Conservation (phyloP, 441 rosid species). For the Monsonia emarginata region DNA sequence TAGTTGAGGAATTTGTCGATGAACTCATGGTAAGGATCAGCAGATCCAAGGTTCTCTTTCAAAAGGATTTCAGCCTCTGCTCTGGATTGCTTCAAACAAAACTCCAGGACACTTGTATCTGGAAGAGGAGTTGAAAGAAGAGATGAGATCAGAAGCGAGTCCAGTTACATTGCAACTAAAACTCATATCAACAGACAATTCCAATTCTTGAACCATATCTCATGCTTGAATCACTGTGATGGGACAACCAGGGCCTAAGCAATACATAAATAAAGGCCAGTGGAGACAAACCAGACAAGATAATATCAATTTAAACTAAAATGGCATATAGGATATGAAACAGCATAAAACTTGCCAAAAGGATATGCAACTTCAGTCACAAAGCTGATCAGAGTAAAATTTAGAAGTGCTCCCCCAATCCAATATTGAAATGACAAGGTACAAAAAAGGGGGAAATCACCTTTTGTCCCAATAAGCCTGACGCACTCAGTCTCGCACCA, state of each 20-base stretch:
- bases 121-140: not conserved
- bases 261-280: not conserved
- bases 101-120: constrained; percentile 91
- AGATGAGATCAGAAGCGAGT: constrained; percentile 8
- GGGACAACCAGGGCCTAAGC: no score
- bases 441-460: constrained; percentile 26
- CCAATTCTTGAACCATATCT: no score
- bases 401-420: not conserved
- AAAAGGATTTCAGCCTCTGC: constrained; percentile 84
- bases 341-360: not conserved
- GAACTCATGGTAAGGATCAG: constrained; percentile 72
- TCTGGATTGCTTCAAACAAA: constrained; percentile 83
- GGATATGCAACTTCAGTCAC: not conserved
- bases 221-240: no score
- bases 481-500: constrained; percentile 86
- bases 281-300: not conserved
- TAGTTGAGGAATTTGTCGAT: constrained; percentile 83
- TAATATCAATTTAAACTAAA: not conserved
- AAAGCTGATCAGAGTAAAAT: not conserved
- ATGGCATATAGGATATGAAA: not conserved
- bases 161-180: not conserved
- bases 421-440: no score
- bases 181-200: not conserved
- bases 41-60: constrained; percentile 66
- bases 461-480: constrained; percentile 79